A percentile compares a stretch with the other conserved stretches of the same genome.
These are phyloP conservation scores for Cokeromyces recurvatus DNA, from an alignment of 371 early-diverging fungal species.

Conservation along the genomic window DNA sequence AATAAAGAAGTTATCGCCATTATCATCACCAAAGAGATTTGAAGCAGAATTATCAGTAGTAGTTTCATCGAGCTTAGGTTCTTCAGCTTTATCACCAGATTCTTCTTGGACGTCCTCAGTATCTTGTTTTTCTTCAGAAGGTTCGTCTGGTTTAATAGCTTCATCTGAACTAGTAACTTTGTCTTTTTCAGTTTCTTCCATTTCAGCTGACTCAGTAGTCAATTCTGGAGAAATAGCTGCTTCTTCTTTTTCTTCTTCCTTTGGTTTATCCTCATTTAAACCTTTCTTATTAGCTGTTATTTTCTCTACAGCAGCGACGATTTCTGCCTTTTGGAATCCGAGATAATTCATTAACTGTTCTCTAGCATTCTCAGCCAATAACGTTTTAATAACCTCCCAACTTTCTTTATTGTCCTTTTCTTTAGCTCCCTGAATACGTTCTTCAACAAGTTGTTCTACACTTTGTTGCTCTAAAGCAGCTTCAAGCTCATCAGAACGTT, in stretches of 20 bases:
- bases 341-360: constrained; percentile 81
- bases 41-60: constrained; percentile 17
- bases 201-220: constrained; percentile 4
- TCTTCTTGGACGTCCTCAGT: constrained; percentile 1
- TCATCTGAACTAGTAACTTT: constrained; percentile 4
- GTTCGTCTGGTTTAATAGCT: background rate
- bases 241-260: constrained; percentile 9
- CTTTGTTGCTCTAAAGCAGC: constrained; percentile 49
- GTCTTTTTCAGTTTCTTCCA: constrained; percentile 9
- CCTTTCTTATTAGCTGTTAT: constrained; percentile 24
- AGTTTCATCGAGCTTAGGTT: constrained; percentile 10
- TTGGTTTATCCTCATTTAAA: constrained; percentile 5
- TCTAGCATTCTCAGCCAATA: constrained; percentile 79
- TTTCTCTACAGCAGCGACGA: constrained; percentile 47
- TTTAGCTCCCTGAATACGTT: constrained; percentile 46
- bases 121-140: constrained; percentile 5
- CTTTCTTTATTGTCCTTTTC: constrained; percentile 58
- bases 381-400: constrained; percentile 83
- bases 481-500: constrained; percentile 63
- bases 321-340: constrained; percentile 73
- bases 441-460: constrained; percentile 55
- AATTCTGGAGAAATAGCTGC: constrained; percentile 3
- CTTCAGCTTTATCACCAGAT: background rate
- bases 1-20: constrained; percentile 27
- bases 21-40: constrained; percentile 27